These are phyloP conservation scores for Lichtheimia ornata DNA, from an alignment of 371 early-diverging fungal genomes.

Conservation along the genomic window DNA sequence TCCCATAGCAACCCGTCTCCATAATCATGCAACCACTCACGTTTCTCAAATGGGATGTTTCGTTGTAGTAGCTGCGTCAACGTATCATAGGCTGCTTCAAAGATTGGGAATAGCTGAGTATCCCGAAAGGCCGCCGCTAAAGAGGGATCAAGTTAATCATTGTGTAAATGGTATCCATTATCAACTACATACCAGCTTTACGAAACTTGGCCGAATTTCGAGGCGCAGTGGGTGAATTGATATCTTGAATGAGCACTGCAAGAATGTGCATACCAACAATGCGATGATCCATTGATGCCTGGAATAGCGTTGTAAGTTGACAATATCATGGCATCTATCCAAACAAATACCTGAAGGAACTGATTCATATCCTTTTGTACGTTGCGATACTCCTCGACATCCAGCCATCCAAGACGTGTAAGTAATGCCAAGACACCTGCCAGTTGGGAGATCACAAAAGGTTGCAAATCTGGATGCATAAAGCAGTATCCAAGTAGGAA, in stretches of 20 bases:
- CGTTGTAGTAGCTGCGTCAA: slow-evolving; percentile 53
- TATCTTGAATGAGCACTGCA: slow-evolving; percentile 60
- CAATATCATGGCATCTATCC: slow-evolving; percentile 1
- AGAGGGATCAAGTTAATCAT: slow-evolving; percentile 3
- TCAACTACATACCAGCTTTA: slow-evolving; percentile 55
- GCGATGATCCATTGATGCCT: slow-evolving; percentile 66
- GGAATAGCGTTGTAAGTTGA: slow-evolving; percentile 6
- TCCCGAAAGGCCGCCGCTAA: slow-evolving; percentile 85
- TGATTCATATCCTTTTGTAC: slow-evolving; percentile 65
- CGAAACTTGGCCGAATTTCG: slow-evolving; percentile 68
- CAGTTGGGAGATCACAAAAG: slow-evolving; percentile 69
- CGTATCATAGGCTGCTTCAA: slow-evolving; percentile 65
- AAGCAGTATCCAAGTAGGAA: slow-evolving; percentile 72
- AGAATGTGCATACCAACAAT: slow-evolving; percentile 68
- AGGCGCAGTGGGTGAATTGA: slow-evolving; percentile 62
- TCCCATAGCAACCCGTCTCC: background rate
- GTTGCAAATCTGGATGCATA: slow-evolving; percentile 64
- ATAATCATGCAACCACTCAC: slow-evolving; percentile 18
- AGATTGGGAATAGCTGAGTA: slow-evolving; percentile 72
- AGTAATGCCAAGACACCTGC: slow-evolving; percentile 75
- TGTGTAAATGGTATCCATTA: background rate
- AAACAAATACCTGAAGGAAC: slow-evolving; percentile 61
- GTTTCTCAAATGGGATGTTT: slow-evolving; percentile 39
- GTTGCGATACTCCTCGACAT: slow-evolving; percentile 68
- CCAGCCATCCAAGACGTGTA: slow-evolving; percentile 84